Evolutionary conservation across 768 basidiomycete genomes (phyloP), one percentile per base, ranked within the genome.

Genomic region (Psilocybe subaeruginosa): DNA sequence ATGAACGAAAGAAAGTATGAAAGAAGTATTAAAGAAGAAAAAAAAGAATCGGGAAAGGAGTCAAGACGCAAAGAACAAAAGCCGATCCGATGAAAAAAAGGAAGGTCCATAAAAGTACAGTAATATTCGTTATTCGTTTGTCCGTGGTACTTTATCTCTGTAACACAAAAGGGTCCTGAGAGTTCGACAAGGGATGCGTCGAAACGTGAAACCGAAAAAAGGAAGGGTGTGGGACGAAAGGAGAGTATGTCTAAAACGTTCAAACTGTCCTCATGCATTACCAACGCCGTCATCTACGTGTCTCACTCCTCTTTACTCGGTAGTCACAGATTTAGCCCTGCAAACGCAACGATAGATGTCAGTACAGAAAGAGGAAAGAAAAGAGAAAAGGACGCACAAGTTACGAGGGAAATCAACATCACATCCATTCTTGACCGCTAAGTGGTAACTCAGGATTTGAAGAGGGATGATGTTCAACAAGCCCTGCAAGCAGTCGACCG

Each of bases 351-450:
- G 51, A 71, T 17, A 17, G 51, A 70, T 17, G 64, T 62, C 30
- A 64, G 55, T 43, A 60, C 45, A 52, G 58, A 16, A 64, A 17
- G 30, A 51, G 46, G 23, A 58, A 11, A n/a, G 17, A 59, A 39
- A 56, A 12, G 11, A 43, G 53, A 8, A 17, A 57, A 60, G 58
- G 35, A 84, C 92, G 69, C 71, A 93, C 90, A 98, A 79, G 82
- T 98, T 98, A 71, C 97, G 84, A 46, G 97, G 97, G 89, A 97
- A 97, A 74, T 99, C 97, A 67, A 99, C 97, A 73, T 99, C 97
- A 66, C 93, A 95, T 33, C 96, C 97, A 72, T 95, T 95, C 81
- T 85, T 91, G 69, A 99, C 89, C 3, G 97, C 97, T 63, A 99
- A 79, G 79, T 99, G 96, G 77, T 99, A 99, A 64, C 92, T 94